These are phyloP conservation scores for Solanum arcanum DNA, from an alignment of 257 asterid genomes.

Conservation along the genomic window DNA sequence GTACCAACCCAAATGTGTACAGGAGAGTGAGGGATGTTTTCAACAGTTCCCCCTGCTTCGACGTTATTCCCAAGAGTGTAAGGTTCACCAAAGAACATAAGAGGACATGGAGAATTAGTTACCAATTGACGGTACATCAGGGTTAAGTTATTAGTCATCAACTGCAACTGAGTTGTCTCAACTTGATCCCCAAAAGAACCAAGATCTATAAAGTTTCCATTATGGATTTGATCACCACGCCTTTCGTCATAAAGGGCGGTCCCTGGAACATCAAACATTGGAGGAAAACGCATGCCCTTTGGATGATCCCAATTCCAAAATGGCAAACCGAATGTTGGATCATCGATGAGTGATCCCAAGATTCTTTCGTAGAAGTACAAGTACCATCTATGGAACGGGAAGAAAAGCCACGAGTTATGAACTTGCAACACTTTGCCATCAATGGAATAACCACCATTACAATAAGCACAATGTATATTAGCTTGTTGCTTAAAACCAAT, in stretches of 20 bases:
- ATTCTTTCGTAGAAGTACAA: conserved; percentile 20
- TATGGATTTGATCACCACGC: conserved; percentile 1
- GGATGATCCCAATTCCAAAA: conserved; percentile 18
- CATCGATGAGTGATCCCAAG: conserved; percentile 10
- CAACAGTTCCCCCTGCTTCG: conserved; percentile 2
- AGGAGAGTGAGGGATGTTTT: conserved; percentile 5
- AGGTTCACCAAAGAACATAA: not conserved
- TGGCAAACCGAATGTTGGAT: conserved; percentile 9
- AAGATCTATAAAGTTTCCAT: not conserved
- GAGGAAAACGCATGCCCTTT: conserved; percentile 11
- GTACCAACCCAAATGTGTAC: conserved; percentile 4
- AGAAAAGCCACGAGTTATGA: conserved; percentile 17
- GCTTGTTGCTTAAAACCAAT: conserved; percentile 18
- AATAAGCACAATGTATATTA: conserved; percentile 22
- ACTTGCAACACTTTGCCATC: conserved; percentile 3
- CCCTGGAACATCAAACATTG: not conserved
- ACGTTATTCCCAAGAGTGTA: not conserved
- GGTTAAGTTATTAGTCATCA: not conserved
- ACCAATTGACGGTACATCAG: conserved; percentile 12
- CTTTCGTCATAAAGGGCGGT: conserved; percentile 1
- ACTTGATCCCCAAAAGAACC: not conserved
- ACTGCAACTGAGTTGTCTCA: not conserved
- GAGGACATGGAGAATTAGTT: not conserved
- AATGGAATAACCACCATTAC: conserved; percentile 10
- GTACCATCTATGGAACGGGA: conserved; percentile 24